These are phyloP conservation scores for Trichoderma pleuroti DNA, from an alignment of 2,329 filamentous ascomycete species.

Conservation along the genomic window DNA sequence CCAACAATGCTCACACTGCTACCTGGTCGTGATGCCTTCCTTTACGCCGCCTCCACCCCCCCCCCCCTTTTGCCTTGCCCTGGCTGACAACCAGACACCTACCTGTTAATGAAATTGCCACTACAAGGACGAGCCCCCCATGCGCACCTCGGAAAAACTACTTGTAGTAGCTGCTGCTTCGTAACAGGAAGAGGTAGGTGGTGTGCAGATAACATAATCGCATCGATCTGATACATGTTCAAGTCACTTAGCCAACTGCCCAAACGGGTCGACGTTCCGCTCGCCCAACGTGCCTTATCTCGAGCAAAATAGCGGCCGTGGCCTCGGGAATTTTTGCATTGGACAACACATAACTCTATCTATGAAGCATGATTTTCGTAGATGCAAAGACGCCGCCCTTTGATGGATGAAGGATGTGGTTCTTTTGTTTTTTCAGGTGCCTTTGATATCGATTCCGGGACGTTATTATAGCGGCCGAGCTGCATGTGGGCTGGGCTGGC, in stretches of 20 bases:
- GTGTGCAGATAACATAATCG: slow-evolving; percentile 1
- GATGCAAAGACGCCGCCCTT: background rate
- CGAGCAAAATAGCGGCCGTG: background rate
- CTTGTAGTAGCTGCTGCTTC: background rate
- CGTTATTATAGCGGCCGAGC: background rate
- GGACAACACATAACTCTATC: slow-evolving; percentile 7
- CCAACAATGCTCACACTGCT: background rate
- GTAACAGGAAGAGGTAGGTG: background rate
- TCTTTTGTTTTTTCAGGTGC: background rate
- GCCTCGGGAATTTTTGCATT: background rate
- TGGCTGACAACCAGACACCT: background rate
- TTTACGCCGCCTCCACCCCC: background rate
- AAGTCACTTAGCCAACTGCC: slow-evolving; percentile 10
- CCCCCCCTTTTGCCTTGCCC: too few relatives aligned
- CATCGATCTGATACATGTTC: background rate
- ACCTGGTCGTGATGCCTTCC: background rate
- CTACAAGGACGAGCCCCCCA: background rate
- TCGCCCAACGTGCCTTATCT: slow-evolving; percentile 10
- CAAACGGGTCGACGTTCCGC: slow-evolving; percentile 9
- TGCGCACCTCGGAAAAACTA: background rate
- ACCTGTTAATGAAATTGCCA: background rate
- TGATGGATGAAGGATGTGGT: background rate
- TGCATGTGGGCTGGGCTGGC: background rate
- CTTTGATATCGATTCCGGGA: background rate
- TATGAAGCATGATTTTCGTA: slow-evolving; percentile 6